Base-by-base conservation (phyloP, 2,329 filamentous ascomycete genomes). In the Exutisphaerella laricina region DNA sequence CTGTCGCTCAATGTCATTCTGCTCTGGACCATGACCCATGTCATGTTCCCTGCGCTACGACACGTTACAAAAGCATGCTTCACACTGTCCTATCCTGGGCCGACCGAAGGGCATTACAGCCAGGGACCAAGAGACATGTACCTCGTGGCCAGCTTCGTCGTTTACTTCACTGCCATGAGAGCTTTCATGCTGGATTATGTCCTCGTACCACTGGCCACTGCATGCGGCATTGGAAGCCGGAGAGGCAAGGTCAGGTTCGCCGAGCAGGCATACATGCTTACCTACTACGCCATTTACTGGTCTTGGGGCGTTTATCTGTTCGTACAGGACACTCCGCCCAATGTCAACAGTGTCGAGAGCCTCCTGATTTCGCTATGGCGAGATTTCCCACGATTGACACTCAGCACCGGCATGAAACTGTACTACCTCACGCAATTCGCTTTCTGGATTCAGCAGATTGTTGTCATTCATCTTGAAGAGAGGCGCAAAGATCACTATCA, bases 381-480 rank as follows among this genome's bases (percentile, higher is more conserved):
- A 22, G 74, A 82, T 60, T 97, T 87, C 82, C 92, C 92, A 0
- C 75, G 79, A 54, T 79, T 88, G 38, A 82, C 92, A 59, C 73
- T 94, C 46, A 71, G 73, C 12, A 81, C 82, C 6, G 65, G 86
- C 9, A 79, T 85, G 69, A 97, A 97, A 70, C 80, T 78, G 65
- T 98, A 98, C 67, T 86, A 94, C 58, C 74, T 98, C 22, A 82
- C 83, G 10, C 89, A 97, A 64, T 85, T 89, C 67, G 82, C 84
- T 17, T 97, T 96, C 66, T 96, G 88, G 84, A 67, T 96, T 35
- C 90, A 97, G 69, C 89, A 95, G 68, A 85, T 97, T 52, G 72
- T 96, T 22, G 87, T 96, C 45, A 87, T 97, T 63, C 84, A 96
- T 67, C 88, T 97, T 47, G 92, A 98, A 67, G 86, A 94, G 68